Evolutionary conservation across 192 early-diverging fungal genomes (phyloP).

Genomic region (Mortierella alpina): DNA sequence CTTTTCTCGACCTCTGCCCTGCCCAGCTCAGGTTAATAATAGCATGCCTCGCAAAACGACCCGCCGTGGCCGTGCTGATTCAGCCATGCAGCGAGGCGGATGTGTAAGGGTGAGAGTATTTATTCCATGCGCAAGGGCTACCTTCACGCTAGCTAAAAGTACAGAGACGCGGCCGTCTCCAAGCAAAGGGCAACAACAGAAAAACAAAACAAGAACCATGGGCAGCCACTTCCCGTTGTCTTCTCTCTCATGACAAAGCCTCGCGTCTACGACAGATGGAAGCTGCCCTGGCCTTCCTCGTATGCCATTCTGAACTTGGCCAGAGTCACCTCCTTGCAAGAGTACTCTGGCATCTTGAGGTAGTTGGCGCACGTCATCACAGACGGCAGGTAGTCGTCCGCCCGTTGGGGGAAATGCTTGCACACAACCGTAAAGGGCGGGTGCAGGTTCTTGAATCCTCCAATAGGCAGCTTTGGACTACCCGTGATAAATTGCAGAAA

Average conservation of each 20-base stretch:
- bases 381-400: slow-evolving; percentile 87
- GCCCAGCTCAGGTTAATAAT: too few relatives aligned
- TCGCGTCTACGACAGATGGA: slow-evolving; percentile 68
- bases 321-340: slow-evolving; percentile 68
- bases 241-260: neutral
- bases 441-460: slow-evolving; percentile 81
- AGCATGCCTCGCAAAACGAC: too few relatives aligned
- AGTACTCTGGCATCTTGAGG: slow-evolving; percentile 92
- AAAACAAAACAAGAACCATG: neutral
- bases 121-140: too few relatives aligned
- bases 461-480: slow-evolving; percentile 88
- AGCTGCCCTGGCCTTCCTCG: slow-evolving; percentile 86
- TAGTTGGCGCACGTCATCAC: slow-evolving; percentile 99
- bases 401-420: slow-evolving; percentile 71
- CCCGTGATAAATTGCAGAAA: slow-evolving; percentile 94
- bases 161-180: too few relatives aligned
- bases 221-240: neutral
- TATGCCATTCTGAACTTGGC: slow-evolving; percentile 77
- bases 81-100: too few relatives aligned
- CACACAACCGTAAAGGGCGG: slow-evolving; percentile 91
- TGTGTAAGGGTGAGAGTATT: too few relatives aligned
- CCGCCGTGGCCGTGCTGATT: too few relatives aligned
- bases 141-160: too few relatives aligned
- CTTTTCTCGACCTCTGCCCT: too few relatives aligned
- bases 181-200: too few relatives aligned